Evolutionary conservation across 1,139 yeast genomes (phyloP).

Genomic region (Maudiozyma humilis): DNA sequence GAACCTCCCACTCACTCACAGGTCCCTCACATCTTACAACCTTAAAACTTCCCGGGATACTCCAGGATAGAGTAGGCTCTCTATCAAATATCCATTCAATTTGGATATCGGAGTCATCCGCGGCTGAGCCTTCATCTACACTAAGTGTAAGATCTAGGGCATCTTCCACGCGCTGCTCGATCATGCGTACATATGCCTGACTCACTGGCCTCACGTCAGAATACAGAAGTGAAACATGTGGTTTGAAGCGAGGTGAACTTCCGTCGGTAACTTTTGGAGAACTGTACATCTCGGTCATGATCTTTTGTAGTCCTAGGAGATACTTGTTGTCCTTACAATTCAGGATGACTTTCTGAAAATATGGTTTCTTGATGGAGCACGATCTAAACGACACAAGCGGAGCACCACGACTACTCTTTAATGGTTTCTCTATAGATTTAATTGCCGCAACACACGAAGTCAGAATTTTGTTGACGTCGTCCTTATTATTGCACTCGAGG

Average conservation of each 20-base stretch:
- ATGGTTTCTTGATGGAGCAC: slow-evolving; percentile 36
- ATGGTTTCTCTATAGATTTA: slow-evolving; percentile 28
- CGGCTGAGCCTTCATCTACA: slow-evolving; percentile 15
- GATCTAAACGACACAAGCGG: slow-evolving; percentile 33
- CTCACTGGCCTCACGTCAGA: slow-evolving; percentile 61
- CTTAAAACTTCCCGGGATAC: slow-evolving; percentile 48
- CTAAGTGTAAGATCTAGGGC: slow-evolving; percentile 46
- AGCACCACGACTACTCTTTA: slow-evolving; percentile 6
- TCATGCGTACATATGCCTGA: slow-evolving; percentile 59
- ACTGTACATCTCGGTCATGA: slow-evolving; percentile 62
- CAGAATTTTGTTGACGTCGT: slow-evolving; percentile 53
- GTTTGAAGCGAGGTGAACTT: slow-evolving; percentile 44
- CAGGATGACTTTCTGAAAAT: slow-evolving; percentile 57
- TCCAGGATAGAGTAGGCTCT: slow-evolving; percentile 21
- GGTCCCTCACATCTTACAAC: slow-evolving; percentile 72
- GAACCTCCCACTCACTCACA: slow-evolving; percentile 58
- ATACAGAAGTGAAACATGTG: slow-evolving; percentile 69
- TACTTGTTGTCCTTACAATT: slow-evolving; percentile 48
- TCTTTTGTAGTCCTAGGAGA: slow-evolving; percentile 56
- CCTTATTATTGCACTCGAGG: slow-evolving; percentile 42
- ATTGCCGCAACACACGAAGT: slow-evolving; percentile 63
- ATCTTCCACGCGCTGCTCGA: slow-evolving; percentile 63
- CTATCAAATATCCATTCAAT: slow-evolving; percentile 18
- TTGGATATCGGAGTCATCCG: slow-evolving; percentile 14
- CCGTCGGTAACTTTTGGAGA: slow-evolving; percentile 27